Percentiles rank a stretch among this genome's conserved stretches.
These are phyloP conservation scores for Ascochyta lentis DNA, from an alignment of 2,329 filamentous ascomycete species.

Conservation along the genomic window DNA sequence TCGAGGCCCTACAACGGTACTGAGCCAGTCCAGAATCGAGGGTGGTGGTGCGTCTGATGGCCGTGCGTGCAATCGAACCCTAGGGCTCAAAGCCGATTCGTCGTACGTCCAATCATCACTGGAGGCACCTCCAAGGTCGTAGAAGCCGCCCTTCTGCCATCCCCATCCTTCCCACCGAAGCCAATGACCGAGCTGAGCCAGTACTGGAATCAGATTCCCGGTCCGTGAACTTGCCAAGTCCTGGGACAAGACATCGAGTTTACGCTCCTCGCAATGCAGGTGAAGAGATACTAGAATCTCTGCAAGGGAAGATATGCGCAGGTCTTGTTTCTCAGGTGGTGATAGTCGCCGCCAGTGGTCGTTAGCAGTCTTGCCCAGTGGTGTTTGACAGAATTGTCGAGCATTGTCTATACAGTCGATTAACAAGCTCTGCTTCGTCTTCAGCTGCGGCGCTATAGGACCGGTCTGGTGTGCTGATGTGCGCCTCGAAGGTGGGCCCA, in stretches of 20 bases:
- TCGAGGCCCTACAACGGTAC: slow-evolving; percentile 39
- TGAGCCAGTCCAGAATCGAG: slow-evolving; percentile 63
- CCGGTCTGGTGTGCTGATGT: slow-evolving; percentile 19
- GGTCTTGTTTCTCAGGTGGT: slow-evolving; percentile 43
- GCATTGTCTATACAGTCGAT: slow-evolving; percentile 40
- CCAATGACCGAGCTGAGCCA: slow-evolving; percentile 84
- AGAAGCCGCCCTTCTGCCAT: slow-evolving; percentile 60
- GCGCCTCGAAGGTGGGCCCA: slow-evolving; percentile 33
- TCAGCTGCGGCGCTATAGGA: slow-evolving; percentile 37
- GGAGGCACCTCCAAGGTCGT: slow-evolving; percentile 65
- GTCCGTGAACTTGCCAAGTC: slow-evolving; percentile 55
- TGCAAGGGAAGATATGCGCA: slow-evolving; percentile 64
- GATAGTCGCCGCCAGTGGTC: slow-evolving; percentile 63
- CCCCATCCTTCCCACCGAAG: slow-evolving; percentile 74
- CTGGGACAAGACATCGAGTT: slow-evolving; percentile 70
- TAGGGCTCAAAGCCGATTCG: slow-evolving; percentile 50
- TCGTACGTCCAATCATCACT: slow-evolving; percentile 64
- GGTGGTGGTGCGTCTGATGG: slow-evolving; percentile 61
- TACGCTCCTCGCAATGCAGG: slow-evolving; percentile 86
- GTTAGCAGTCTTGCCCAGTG: slow-evolving; percentile 49
- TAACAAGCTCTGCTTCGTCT: slow-evolving; percentile 36
- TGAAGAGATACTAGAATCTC: slow-evolving; percentile 78
- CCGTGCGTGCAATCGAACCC: slow-evolving; percentile 35
- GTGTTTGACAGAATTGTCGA: slow-evolving; percentile 44
- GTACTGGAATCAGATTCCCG: slow-evolving; percentile 69